phyloP scores from a whole-genome alignment of 2,329 filamentous ascomycete species.

The Stachybotrys elegans region DNA sequence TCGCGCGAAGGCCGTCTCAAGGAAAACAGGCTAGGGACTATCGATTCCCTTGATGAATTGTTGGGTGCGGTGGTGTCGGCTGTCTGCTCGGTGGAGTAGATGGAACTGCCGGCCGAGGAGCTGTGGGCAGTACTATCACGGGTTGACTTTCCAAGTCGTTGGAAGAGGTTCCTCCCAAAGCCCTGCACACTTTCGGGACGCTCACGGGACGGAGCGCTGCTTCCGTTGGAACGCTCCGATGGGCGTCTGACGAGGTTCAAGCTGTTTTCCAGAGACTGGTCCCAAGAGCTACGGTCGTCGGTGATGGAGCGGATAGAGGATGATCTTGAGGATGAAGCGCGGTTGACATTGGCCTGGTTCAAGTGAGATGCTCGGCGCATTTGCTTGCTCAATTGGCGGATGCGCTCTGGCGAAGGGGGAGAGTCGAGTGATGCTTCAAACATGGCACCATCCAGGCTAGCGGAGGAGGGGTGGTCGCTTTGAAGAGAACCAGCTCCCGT shows the following conservation, averaged over 20 bases:
- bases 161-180: slow-evolving; percentile 56
- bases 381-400: slow-evolving; percentile 54
- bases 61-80: slow-evolving; percentile 25
- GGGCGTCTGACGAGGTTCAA: slow-evolving; percentile 48
- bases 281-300: slow-evolving; percentile 42
- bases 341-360: slow-evolving; percentile 23
- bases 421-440: slow-evolving; percentile 55
- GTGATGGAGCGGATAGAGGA: slow-evolving; percentile 46
- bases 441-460: slow-evolving; percentile 27
- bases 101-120: slow-evolving; percentile 40
- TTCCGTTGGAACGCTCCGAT: slow-evolving; percentile 49
- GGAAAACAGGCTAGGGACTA: slow-evolving; percentile 46
- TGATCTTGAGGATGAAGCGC: slow-evolving; percentile 47
- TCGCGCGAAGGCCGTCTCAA: slow-evolving; percentile 39
- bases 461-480: neutral
- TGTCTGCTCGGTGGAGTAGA: slow-evolving; percentile 40
- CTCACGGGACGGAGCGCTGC: slow-evolving; percentile 47
- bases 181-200: slow-evolving; percentile 55
- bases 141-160: slow-evolving; percentile 44
- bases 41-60: slow-evolving; percentile 34
- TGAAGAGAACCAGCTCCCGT: neutral
- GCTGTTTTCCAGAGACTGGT: slow-evolving; percentile 42
- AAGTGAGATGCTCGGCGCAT: slow-evolving; percentile 48
- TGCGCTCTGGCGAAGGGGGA: slow-evolving; percentile 54
- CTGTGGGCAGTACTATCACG: slow-evolving; percentile 45